Evolutionary conservation across 306 rosid species (phyloP).

Genomic region (Rosa chinensis): DNA sequence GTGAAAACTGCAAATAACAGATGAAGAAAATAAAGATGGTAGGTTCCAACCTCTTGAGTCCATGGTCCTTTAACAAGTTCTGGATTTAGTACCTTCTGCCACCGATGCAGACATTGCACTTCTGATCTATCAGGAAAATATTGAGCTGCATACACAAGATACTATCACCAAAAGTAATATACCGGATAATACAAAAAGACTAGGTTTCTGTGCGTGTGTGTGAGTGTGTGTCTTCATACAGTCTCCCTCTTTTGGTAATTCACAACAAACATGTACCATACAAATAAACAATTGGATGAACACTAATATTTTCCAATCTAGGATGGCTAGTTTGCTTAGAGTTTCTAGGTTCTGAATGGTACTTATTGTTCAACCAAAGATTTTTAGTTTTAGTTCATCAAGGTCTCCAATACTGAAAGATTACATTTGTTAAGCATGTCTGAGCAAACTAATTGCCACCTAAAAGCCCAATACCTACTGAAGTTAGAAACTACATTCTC

Average conservation of each 20-base stretch:
- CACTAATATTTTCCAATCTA: background rate
- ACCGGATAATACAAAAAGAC: background rate
- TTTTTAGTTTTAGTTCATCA: background rate
- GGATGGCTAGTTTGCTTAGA: background rate
- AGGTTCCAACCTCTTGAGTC: constrained; percentile 79
- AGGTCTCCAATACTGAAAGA: background rate
- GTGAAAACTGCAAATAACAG: constrained; percentile 16
- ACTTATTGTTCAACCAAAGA: background rate
- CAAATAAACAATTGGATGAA: background rate
- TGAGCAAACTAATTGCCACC: constrained; percentile 9
- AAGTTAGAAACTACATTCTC: constrained; percentile 8
- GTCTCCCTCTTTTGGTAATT: background rate
- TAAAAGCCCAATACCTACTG: constrained; percentile 11
- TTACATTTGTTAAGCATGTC: background rate
- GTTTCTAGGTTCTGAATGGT: background rate
- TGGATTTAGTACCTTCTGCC: constrained; percentile 99
- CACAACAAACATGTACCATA: background rate
- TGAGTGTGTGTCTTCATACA: background rate
- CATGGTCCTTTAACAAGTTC: constrained; percentile 97
- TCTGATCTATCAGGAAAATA: constrained; percentile 88
- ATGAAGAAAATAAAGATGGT: constrained; percentile 5
- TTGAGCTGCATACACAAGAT: constrained; percentile 67
- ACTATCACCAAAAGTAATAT: constrained; percentile 4
- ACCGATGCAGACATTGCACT: constrained; percentile 98
- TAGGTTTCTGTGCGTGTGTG: background rate